Evolutionary conservation across 1,284 basidiomycete genomes (phyloP).

Genomic region (Abortiporus biennis): DNA sequence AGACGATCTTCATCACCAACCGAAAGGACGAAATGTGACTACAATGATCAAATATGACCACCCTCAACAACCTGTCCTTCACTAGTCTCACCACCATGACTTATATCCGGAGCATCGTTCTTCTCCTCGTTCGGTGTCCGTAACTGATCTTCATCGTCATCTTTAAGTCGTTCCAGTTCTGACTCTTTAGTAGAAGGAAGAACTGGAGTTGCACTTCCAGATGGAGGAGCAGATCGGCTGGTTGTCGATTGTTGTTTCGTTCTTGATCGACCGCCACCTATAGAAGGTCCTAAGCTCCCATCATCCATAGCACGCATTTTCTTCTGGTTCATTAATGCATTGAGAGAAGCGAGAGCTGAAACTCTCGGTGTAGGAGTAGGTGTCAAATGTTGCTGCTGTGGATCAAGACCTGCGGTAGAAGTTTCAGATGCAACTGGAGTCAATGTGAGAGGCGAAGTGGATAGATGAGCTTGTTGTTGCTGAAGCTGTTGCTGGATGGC

Average conservation of each 20-base stretch:
- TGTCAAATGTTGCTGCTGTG: background rate
- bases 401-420: background rate
- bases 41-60: too few relatives aligned
- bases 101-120: constrained; percentile 1
- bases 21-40: too few relatives aligned
- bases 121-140: background rate
- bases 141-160: background rate
- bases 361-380: background rate
- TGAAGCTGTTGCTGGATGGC: constrained; percentile 7
- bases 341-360: constrained; percentile 2
- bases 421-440: background rate
- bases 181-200: background rate
- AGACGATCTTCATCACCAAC: too few relatives aligned
- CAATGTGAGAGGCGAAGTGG: too few relatives aligned
- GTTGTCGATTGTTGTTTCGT: background rate
- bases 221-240: background rate
- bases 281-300: background rate
- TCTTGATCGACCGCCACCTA: background rate
- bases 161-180: background rate
- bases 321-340: constrained; percentile 2
- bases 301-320: background rate
- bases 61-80: too few relatives aligned
- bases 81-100: too few relatives aligned
- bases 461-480: constrained; percentile 10
- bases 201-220: background rate